Conservation (phyloP, 2,329 filamentous ascomycete genomes). For the Talaromyces sp. region DNA sequence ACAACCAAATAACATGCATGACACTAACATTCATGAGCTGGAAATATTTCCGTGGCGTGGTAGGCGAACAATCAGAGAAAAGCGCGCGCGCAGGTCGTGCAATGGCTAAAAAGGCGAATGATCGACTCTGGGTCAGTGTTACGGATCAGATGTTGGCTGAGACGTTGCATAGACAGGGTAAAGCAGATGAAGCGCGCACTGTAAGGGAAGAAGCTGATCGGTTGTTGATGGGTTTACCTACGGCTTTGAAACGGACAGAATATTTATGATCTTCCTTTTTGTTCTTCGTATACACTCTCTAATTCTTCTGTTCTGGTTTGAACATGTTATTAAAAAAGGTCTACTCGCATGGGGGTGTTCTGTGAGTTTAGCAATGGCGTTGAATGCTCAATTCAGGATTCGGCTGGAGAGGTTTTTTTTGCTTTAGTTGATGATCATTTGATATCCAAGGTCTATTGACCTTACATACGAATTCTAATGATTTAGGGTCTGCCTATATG, state of each 20-base stretch:
- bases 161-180: conserved; percentile 68
- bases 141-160: conserved; percentile 72
- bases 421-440: neutral
- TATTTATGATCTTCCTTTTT: conserved; percentile 3
- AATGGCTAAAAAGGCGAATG: conserved; percentile 65
- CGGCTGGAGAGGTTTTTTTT: neutral
- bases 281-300: too few species aligned
- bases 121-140: conserved; percentile 73
- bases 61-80: conserved; percentile 75
- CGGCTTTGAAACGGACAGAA: conserved; percentile 29
- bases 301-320: too few species aligned
- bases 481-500: neutral
- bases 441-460: neutral
- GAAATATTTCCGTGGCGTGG: conserved; percentile 73
- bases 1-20: conserved; percentile 76
- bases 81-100: conserved; percentile 64
- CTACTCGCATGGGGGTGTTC: neutral
- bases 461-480: neutral
- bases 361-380: conserved; percentile 1
- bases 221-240: conserved; percentile 35
- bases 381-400: neutral
- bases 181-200: conserved; percentile 47
- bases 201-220: conserved; percentile 44
- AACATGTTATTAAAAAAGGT: neutral
- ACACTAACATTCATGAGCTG: conserved; percentile 79